Percentiles rank a stretch among this genome's conserved stretches.
phyloP scores from a whole-genome alignment of 257 asterid species.

The Fraxinus pennsylvanica region DNA sequence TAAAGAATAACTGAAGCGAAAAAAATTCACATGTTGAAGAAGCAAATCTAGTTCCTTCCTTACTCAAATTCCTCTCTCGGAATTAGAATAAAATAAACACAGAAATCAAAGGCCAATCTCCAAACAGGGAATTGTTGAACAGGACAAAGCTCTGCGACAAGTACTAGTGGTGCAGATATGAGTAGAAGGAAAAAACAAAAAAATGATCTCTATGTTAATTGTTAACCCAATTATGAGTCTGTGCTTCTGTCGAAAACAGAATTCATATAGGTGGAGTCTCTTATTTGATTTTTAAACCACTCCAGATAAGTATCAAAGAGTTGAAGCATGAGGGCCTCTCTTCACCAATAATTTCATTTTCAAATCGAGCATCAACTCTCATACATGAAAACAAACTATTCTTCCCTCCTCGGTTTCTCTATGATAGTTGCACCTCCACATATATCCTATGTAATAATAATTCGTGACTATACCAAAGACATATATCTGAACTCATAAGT shows the following conservation, averaged over 20 bases:
- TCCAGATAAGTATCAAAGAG: neutral
- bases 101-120: neutral
- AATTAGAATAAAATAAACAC: neutral
- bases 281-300: neutral
- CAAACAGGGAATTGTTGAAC: neutral
- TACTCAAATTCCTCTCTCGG: neutral
- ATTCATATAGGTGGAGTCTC: neutral
- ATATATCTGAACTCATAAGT: constrained; percentile 10
- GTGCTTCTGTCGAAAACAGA: neutral
- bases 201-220: neutral
- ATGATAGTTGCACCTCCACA: neutral
- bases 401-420: neutral
- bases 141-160: neutral
- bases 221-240: neutral
- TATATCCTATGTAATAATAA: neutral
- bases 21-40: neutral
- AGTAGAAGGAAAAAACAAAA: neutral
- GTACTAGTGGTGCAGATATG: neutral
- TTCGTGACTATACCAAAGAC: neutral
- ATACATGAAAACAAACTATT: neutral
- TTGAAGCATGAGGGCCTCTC: neutral
- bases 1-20: neutral
- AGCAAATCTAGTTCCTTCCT: neutral
- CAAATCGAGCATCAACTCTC: constrained; percentile 16
- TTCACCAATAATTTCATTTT: neutral